Evolutionary conservation across 2,329 filamentous ascomycete genomes (phyloP), one percentile per base, ranked within the genome.

Genomic region (Neonectria ditissima): DNA sequence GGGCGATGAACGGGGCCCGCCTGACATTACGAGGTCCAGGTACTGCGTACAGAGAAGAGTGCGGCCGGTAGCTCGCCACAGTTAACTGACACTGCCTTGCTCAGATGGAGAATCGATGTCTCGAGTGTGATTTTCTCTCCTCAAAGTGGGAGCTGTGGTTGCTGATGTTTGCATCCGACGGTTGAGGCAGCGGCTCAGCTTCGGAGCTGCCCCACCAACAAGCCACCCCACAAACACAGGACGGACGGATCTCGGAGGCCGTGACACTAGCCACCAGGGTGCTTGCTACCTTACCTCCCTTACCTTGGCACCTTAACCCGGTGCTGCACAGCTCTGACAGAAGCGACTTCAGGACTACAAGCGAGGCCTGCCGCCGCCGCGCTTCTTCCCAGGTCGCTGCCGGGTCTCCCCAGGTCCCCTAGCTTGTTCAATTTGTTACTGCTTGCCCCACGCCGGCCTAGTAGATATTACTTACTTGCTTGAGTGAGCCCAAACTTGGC

Each of bases 191-290:
- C 50, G 62, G 60, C 48, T 66, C 61, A 60, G 63, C 52, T 62
- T 61, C 58, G 47, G 52, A 34, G 44, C 43, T 66, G 62, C 69
- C 68, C 71, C 71, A 72, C 66, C 59, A 59, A 59, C 59, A 73
- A 64, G 59, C 67, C 70, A 73, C 71, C 71, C 71, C 70, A 69
- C 70, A 73, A 67, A 60, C 48, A 48, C 18, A 24, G 47, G 57
- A 54, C 62, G 47, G 57, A 54, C 62, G 62, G 62, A 55, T 51
- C 51, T 56, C 61, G 61, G 61, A 62, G 45, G 51, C 34, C 51
- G 41, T 22, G 14, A n/a, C 47, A 34, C 47, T 59, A 59, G 30
- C 11, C 30, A 32, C 30, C 30, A 32, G 30, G 37, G 53, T 30
- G 8, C 34, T 26, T 26, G 24, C 44, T 41, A 48, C 55, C 48